Evolutionary conservation across 495 filamentous ascomycete species (phyloP).

Genomic region (Podospora fimiseda): DNA sequence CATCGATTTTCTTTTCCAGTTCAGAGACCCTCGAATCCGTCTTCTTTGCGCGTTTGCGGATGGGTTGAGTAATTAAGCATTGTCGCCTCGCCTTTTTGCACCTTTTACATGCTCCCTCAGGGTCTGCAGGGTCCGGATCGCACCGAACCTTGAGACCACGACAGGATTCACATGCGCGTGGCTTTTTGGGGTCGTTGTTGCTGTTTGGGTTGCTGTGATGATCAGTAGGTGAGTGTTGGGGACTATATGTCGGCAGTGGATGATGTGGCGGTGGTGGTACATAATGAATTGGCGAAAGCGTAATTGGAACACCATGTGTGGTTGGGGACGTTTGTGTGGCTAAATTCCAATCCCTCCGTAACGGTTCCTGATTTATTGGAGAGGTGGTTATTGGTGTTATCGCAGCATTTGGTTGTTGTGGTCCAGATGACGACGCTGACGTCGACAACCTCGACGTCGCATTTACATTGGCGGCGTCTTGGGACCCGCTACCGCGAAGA

Average conservation of each 20-base stretch:
- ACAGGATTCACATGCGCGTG: slow-evolving; percentile 90
- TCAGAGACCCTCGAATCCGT: slow-evolving; percentile 87
- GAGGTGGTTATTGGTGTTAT: neutral
- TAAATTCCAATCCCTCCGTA: neutral
- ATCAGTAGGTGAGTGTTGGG: too few species aligned
- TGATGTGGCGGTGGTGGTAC: too few species aligned
- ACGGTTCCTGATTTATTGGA: neutral
- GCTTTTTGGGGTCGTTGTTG: slow-evolving; percentile 59
- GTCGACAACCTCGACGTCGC: neutral
- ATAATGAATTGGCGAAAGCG: too few species aligned
- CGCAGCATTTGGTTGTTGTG: neutral
- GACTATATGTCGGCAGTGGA: too few species aligned
- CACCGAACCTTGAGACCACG: slow-evolving; percentile 86
- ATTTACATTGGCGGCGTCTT: too few species aligned
- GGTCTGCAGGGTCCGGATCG: slow-evolving; percentile 62
- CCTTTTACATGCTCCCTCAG: slow-evolving; percentile 66
- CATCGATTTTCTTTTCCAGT: slow-evolving; percentile 91
- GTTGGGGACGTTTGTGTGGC: neutral
- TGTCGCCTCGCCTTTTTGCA: slow-evolving; percentile 76
- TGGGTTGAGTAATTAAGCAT: slow-evolving; percentile 78
- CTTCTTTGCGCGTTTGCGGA: slow-evolving; percentile 86
- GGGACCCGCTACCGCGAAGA: slow-evolving; percentile 11
- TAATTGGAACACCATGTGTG: too few species aligned
- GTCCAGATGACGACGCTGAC: neutral
- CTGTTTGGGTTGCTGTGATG: too few species aligned